These are phyloP conservation scores for Emericellopsis cladophorae DNA, from an alignment of 2,329 filamentous ascomycete genomes.

Conservation along the genomic window DNA sequence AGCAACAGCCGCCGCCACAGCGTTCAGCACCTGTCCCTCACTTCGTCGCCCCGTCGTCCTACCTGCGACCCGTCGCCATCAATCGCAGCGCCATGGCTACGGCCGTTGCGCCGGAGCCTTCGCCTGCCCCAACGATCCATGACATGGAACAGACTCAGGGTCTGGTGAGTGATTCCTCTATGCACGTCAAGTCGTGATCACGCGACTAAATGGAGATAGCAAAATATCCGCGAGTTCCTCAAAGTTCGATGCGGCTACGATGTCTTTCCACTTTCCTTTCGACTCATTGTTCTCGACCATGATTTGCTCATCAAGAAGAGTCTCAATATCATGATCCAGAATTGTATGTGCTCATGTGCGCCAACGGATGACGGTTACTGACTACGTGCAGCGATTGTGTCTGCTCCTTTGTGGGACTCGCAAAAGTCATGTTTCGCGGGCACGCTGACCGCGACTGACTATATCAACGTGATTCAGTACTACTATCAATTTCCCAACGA, in stretches of 20 bases:
- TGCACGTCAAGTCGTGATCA: not conserved
- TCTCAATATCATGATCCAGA: slow-evolving; percentile 87
- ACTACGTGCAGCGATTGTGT: slow-evolving; percentile 69
- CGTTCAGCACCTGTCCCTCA: slow-evolving; percentile 24
- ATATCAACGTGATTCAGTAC: slow-evolving; percentile 97
- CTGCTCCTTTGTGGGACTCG: slow-evolving; percentile 93
- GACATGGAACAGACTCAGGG: slow-evolving; percentile 70
- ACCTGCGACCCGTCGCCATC: slow-evolving; percentile 30
- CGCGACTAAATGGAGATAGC: slow-evolving; percentile 28
- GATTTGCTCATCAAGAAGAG: slow-evolving; percentile 94
- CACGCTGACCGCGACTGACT: slow-evolving; percentile 88
- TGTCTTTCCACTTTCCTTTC: slow-evolving; percentile 89
- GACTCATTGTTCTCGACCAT: slow-evolving; percentile 91
- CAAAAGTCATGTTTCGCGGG: slow-evolving; percentile 86
- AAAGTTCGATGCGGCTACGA: slow-evolving; percentile 96
- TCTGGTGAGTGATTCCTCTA: slow-evolving; percentile 42
- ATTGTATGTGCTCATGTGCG: slow-evolving; percentile 44
- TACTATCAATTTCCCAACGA: slow-evolving; percentile 96
- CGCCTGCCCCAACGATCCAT: slow-evolving; percentile 39
- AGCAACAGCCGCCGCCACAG: slow-evolving; percentile 3
- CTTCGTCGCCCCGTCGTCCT: slow-evolving; percentile 48
- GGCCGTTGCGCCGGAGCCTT: slow-evolving; percentile 12
- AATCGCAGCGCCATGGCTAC: slow-evolving; percentile 16
- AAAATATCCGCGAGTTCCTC: slow-evolving; percentile 75
- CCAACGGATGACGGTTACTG: not conserved